Percentiles rank a stretch among this genome's conserved stretches.
phyloP scores from a whole-genome alignment of 805 yeast species.

The Zygosaccharomyces pseudorouxii region DNA sequence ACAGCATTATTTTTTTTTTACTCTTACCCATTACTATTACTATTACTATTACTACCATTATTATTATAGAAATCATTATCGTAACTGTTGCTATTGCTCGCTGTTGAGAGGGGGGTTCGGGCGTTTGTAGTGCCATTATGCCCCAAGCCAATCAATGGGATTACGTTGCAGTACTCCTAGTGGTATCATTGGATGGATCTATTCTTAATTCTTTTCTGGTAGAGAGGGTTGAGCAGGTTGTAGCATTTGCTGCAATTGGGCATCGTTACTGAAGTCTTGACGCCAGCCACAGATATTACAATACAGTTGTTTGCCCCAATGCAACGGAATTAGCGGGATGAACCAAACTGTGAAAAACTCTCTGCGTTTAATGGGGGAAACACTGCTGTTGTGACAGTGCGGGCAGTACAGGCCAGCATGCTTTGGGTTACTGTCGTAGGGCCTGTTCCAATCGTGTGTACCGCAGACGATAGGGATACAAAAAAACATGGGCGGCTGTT shows the following conservation, averaged over 20 bases:
- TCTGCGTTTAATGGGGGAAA: constrained; percentile 47
- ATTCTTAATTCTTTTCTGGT: not conserved
- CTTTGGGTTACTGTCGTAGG: constrained; percentile 28
- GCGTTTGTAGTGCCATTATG: not conserved
- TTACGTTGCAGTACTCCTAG: no score
- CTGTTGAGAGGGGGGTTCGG: no score
- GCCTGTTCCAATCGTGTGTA: constrained; percentile 30
- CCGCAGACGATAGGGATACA: constrained; percentile 37
- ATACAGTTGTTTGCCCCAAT: constrained; percentile 47
- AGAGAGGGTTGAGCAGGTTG: constrained; percentile 2
- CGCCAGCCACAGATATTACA: constrained; percentile 51
- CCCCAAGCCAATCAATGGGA: no score
- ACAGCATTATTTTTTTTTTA: no score
- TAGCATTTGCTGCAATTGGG: constrained; percentile 32
- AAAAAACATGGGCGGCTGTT: constrained; percentile 16
- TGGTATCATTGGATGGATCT: not conserved
- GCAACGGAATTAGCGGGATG: constrained; percentile 51
- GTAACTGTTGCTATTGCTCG: no score
- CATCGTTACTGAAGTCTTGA: constrained; percentile 34
- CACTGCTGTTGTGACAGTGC: constrained; percentile 54
- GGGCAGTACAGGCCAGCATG: constrained; percentile 43
- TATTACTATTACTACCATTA: not conserved
- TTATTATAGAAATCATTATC: no score
- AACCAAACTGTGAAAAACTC: constrained; percentile 52
- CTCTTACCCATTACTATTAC: no score